Conservation (phyloP, 2,329 filamentous ascomycete genomes). For the Davidsoniella neocaledoniae region DNA sequence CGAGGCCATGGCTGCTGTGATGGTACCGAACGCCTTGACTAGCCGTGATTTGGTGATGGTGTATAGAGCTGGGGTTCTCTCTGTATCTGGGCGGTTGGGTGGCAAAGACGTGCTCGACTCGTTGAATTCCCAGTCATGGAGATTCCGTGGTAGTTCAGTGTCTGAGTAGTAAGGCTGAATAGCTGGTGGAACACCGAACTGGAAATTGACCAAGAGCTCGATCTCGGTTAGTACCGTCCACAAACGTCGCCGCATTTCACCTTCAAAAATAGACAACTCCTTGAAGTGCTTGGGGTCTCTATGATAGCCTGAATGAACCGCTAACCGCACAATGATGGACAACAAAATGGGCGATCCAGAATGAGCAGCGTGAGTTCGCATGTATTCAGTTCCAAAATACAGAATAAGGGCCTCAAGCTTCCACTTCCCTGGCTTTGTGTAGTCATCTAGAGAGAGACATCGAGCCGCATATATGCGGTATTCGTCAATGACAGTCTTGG, state of each 20-base stretch:
- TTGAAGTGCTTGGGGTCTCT: constrained; percentile 35
- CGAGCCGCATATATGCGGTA: constrained; percentile 17
- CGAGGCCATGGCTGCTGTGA: constrained; percentile 14
- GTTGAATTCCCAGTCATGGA: constrained; percentile 35
- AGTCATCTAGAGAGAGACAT: constrained; percentile 19
- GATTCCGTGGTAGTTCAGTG: constrained; percentile 28
- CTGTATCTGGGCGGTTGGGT: constrained; percentile 24
- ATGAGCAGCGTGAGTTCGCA: constrained; percentile 15
- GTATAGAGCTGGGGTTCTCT: constrained; percentile 27
- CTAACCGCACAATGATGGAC: constrained; percentile 19
- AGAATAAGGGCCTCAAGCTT: constrained; percentile 16
- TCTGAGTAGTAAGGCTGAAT: constrained; percentile 31
- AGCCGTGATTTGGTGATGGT: constrained; percentile 20
- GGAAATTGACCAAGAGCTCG: constrained; percentile 32
- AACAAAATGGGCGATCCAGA: constrained; percentile 18
- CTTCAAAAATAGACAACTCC: constrained; percentile 28
- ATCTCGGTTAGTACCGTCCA: constrained; percentile 41
- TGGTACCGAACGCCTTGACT: constrained; percentile 15
- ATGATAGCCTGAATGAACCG: constrained; percentile 42
- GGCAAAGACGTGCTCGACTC: constrained; percentile 27
- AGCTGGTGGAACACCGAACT: constrained; percentile 35
- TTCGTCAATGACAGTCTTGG: constrained; percentile 14
- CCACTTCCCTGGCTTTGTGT: constrained; percentile 17
- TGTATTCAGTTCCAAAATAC: constrained; percentile 18
- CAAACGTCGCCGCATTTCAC: constrained; percentile 37